Percentiles rank a stretch among this genome's conserved stretches.
These are phyloP conservation scores for Schoenoplectus tabernaemontani DNA, from an alignment of 202 grass and related monocot genomes.

Conservation along the genomic window DNA sequence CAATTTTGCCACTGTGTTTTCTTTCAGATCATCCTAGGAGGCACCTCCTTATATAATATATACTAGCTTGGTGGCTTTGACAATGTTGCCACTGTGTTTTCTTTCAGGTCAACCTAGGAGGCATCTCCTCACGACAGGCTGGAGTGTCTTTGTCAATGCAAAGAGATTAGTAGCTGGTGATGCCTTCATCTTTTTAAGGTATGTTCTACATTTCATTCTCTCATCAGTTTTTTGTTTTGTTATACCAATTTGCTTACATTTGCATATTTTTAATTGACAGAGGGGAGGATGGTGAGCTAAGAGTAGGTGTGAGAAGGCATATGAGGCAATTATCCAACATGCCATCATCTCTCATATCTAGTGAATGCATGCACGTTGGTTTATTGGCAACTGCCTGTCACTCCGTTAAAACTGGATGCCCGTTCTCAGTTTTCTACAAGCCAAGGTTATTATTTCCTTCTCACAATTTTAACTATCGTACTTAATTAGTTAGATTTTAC, in stretches of 20 bases:
- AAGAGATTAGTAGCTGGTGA: constrained; percentile 90
- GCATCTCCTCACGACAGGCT: constrained; percentile 94
- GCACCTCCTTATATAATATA: background rate
- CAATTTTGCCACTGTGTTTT: too few relatives aligned
- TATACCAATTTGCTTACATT: constrained; percentile 15
- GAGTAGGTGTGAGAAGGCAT: constrained; percentile 79
- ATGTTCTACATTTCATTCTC: constrained; percentile 8
- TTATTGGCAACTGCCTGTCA: constrained; percentile 92
- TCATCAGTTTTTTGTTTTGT: background rate
- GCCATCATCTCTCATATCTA: constrained; percentile 96
- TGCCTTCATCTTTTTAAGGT: constrained; percentile 99
- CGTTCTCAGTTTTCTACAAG: constrained; percentile 96
- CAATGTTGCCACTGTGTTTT: constrained; percentile 17
- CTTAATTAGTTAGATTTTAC: background rate
- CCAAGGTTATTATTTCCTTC: constrained; percentile 54
- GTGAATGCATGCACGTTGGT: constrained; percentile 98
- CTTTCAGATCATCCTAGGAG: too few relatives aligned
- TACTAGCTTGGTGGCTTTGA: constrained; percentile 6
- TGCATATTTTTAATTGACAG: constrained; percentile 36
- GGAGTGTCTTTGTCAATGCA: constrained; percentile 97
- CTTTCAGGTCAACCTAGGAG: constrained; percentile 89
- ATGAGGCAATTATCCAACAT: constrained; percentile 91
- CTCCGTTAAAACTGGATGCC: constrained; percentile 70
- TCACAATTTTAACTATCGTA: constrained; percentile 14
- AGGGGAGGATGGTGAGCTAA: constrained; percentile 70